Percentiles rank a stretch among this genome's conserved stretches.
phyloP scores from a whole-genome alignment of 805 yeast species.

The Alloascoidea africana region DNA sequence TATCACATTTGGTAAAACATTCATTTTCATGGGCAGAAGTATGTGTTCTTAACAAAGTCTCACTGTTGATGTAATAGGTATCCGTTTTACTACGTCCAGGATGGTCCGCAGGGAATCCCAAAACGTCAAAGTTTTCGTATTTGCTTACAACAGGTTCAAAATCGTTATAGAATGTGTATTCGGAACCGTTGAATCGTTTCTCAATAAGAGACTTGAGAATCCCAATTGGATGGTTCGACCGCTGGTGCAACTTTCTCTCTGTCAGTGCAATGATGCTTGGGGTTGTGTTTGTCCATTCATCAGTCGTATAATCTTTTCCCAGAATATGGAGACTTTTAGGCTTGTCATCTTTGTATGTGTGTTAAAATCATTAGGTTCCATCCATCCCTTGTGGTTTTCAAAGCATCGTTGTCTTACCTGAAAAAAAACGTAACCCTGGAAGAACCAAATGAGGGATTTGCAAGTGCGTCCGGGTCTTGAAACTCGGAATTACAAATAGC shows the following conservation, averaged over 20 bases:
- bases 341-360: too few relatives aligned
- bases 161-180: slow-evolving; percentile 59
- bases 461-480: too few relatives aligned
- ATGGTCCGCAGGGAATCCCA: slow-evolving; percentile 85
- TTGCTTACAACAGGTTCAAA: slow-evolving; percentile 75
- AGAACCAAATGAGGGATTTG: too few relatives aligned
- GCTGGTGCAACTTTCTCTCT: slow-evolving; percentile 57
- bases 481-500: too few relatives aligned
- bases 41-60: slow-evolving; percentile 71
- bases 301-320: slow-evolving; percentile 39
- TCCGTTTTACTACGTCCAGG: slow-evolving; percentile 90
- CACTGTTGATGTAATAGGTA: slow-evolving; percentile 76
- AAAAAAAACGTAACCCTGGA: too few relatives aligned
- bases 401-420: too few relatives aligned
- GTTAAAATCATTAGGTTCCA: too few relatives aligned
- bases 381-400: too few relatives aligned
- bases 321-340: slow-evolving; percentile 20
- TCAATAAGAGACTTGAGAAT: slow-evolving; percentile 68
- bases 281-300: slow-evolving; percentile 79
- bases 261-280: slow-evolving; percentile 53
- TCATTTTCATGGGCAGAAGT: slow-evolving; percentile 94
- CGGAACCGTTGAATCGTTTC: slow-evolving; percentile 28
- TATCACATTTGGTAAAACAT: slow-evolving; percentile 49
- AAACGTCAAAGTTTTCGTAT: slow-evolving; percentile 75
- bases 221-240: slow-evolving; percentile 79